Percentiles rank a stretch among this genome's conserved stretches.
phyloP scores from a whole-genome alignment of 441 rosid species.

The Arabidopsis hybrid region DNA sequence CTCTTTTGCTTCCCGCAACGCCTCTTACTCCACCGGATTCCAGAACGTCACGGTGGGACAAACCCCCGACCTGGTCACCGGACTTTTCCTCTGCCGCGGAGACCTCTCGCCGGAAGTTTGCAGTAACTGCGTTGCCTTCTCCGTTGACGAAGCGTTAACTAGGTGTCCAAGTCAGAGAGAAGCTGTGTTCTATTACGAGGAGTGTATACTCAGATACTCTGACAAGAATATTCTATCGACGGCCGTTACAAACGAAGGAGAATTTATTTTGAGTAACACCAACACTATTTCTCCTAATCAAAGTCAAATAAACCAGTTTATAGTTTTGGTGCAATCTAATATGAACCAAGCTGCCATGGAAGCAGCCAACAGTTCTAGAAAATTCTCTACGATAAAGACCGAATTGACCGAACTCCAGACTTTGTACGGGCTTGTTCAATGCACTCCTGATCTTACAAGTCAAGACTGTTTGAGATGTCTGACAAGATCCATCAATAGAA shows the following conservation, averaged over 20 bases:
- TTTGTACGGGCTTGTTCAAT: too few species aligned
- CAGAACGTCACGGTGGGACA: slow-evolving; percentile 13
- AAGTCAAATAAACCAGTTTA: not conserved
- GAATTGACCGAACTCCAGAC: too few species aligned
- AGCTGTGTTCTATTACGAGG: slow-evolving; percentile 1
- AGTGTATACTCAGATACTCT: slow-evolving; percentile 37
- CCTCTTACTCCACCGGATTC: slow-evolving; percentile 34
- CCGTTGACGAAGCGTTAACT: not conserved
- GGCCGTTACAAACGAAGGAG: not conserved
- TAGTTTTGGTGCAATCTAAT: too few species aligned
- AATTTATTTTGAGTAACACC: not conserved
- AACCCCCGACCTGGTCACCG: slow-evolving; percentile 23
- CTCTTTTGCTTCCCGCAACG: slow-evolving; percentile 23
- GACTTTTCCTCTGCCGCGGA: slow-evolving; percentile 36
- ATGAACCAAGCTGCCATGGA: too few species aligned
- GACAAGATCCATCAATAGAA: too few species aligned
- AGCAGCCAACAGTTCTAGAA: too few species aligned
- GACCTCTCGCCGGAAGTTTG: slow-evolving; percentile 5
- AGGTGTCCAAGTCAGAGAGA: not conserved
- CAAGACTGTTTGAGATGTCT: too few species aligned
- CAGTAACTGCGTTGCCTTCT: not conserved
- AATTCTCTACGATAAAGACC: too few species aligned
- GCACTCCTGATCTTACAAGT: too few species aligned
- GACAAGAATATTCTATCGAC: slow-evolving; percentile 17
- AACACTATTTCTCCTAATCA: not conserved